Evolutionary conservation across 306 rosid genomes (phyloP), one percentile per base, ranked within the genome.

Genomic region (Hylodesmum podocarpum): DNA sequence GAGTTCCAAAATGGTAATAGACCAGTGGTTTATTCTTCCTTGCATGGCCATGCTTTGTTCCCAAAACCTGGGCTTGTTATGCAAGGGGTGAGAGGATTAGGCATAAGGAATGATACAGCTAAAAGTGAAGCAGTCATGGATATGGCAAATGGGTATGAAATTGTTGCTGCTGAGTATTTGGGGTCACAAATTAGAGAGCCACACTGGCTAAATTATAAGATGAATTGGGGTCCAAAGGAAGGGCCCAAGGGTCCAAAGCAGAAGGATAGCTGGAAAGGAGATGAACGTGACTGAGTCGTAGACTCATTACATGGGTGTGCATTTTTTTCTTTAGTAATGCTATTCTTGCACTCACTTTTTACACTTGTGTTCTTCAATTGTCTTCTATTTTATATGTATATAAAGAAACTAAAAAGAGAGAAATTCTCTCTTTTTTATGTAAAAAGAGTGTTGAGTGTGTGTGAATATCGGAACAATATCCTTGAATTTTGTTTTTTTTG

Each of bases 201-300:
- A 29, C 73, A 84, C 11, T 93, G 98, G 98, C 3, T 93, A 11
- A 86, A 86, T 74, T 93, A 86, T 62, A 6, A 16, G n/a, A 59
- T 89, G 76, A 62, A 82, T 55, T 93, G 98, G 98, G 96, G 96
- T 29, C 96, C 97, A 9, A 89, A 86, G 67, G 87, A 89, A 49
- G 96, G 96, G 15, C 96, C 98, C 14, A 89, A 93, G 0, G 98
- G 96, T 27, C 98, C 98, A 13, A 93, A 91, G 73, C 25, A 85
- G 53, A 90, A 93, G 84, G 61, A 21, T 13, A 82, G 21, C 6
- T 93, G 96, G 98, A 66, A 0, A 22, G 91, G 88, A 4, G 98
- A 93, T 64, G 96, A 93, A 82, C 22, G 77, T 15, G n/a, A n/a
- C n/a, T 50, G 84, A 81, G 0, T 18, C 16, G 12, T 55, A 50